phyloP scores from a whole-genome alignment of 139 green algal species.

The Nannochloris sp. region DNA sequence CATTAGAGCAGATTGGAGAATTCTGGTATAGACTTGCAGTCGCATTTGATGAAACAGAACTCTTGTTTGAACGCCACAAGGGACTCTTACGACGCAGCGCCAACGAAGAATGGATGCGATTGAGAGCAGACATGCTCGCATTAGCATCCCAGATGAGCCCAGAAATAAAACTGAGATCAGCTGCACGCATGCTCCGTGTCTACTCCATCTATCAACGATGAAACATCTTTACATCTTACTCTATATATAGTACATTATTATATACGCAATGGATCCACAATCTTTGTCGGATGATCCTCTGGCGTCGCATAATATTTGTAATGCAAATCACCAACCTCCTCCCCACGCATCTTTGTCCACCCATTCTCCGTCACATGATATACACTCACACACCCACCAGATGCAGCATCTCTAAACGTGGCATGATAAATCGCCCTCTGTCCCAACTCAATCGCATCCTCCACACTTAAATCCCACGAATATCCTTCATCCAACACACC shows the following conservation, averaged over 20 bases:
- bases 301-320: slow-evolving; percentile 56
- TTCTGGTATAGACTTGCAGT: slow-evolving; percentile 20
- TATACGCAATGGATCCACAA: slow-evolving; percentile 12
- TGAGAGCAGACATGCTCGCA: slow-evolving; percentile 39
- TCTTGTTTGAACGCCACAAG: slow-evolving; percentile 39
- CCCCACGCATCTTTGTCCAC: slow-evolving; percentile 94
- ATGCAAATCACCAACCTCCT: slow-evolving; percentile 93
- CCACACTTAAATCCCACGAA: slow-evolving; percentile 80
- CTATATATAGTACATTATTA: background rate
- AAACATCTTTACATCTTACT: background rate
- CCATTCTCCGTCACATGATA: slow-evolving; percentile 93
- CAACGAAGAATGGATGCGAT: slow-evolving; percentile 46
- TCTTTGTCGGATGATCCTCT: slow-evolving; percentile 22
- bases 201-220: slow-evolving; percentile 55
- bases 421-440: slow-evolving; percentile 95
- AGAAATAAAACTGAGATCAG: slow-evolving; percentile 27
- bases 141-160: slow-evolving; percentile 21
- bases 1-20: slow-evolving; percentile 20
- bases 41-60: slow-evolving; percentile 31
- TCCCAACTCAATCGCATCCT: slow-evolving; percentile 90
- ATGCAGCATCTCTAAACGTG: slow-evolving; percentile 93
- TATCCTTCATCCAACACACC: slow-evolving; percentile 92
- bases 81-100: slow-evolving; percentile 18
- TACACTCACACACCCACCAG: slow-evolving; percentile 91
- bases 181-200: slow-evolving; percentile 45